Percentiles rank a stretch among this genome's conserved stretches.
Conservation (phyloP, 352 stramenopile species). For the Phytopythium sindhum region DNA sequence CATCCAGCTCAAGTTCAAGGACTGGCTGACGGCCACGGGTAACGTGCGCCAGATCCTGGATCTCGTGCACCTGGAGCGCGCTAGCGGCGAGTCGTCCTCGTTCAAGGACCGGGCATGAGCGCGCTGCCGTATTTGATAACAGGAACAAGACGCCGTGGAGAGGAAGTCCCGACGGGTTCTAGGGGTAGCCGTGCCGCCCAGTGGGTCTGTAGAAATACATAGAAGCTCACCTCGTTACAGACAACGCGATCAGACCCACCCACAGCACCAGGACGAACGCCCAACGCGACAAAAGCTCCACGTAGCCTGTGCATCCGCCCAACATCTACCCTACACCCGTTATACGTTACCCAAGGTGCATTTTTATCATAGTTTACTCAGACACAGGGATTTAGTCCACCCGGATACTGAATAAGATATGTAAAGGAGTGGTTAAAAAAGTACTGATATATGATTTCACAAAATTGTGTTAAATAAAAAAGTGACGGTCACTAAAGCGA, state of each 20-base stretch:
- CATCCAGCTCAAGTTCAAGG: slow-evolving; percentile 82
- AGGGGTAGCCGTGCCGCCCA: neutral
- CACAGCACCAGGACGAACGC: no score
- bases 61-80: slow-evolving; percentile 77
- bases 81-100: slow-evolving; percentile 22
- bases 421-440: no score
- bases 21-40: slow-evolving; percentile 85
- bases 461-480: neutral
- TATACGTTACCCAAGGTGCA: no score
- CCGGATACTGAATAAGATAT: no score
- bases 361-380: no score
- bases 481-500: neutral
- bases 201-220: slow-evolving; percentile 1
- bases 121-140: neutral
- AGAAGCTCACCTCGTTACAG: neutral
- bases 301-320: no score
- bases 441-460: no score
- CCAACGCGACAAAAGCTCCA: no score
- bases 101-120: slow-evolving; percentile 6
- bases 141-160: neutral
- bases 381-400: no score
- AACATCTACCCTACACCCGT: no score
- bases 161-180: no score
- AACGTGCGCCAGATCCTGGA: slow-evolving; percentile 88
- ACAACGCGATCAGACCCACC: neutral